A percentile compares a stretch with the other conserved stretches of the same genome.
Conservation (phyloP, 1,139 yeast genomes). For the Geotrichum reessii region DNA sequence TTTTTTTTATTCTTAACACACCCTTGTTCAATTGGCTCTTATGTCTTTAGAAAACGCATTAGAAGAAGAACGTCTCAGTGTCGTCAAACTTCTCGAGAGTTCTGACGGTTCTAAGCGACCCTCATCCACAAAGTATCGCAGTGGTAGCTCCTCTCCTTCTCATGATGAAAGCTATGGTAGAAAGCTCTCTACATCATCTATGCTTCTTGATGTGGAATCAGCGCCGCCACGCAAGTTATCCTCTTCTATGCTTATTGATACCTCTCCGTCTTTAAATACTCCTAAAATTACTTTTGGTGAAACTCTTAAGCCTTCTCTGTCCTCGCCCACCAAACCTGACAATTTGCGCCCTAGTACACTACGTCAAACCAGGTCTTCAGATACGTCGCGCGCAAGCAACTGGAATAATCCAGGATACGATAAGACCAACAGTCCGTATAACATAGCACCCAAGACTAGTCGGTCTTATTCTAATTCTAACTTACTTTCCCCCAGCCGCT, state of each 20-base stretch:
- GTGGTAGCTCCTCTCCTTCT: constrained; percentile 5
- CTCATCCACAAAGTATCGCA: constrained; percentile 4
- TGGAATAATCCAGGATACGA: not conserved
- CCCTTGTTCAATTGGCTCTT: not conserved
- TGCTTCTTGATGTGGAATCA: constrained; percentile 8
- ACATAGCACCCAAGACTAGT: not conserved
- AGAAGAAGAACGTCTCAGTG: constrained; percentile 42
- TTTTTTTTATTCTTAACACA: not conserved
- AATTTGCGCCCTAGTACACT: constrained; percentile 1
- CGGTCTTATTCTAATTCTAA: constrained; percentile 7
- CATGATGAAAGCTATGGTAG: constrained; percentile 5
- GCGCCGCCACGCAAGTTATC: not conserved
- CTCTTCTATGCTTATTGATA: constrained; percentile 6
- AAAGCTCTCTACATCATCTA: constrained; percentile 6
- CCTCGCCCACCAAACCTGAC: constrained; percentile 9
- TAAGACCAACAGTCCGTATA: not conserved
- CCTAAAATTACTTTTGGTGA: not conserved
- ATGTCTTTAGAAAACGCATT: constrained; percentile 46
- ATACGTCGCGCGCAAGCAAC: not conserved
- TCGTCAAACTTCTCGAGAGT: constrained; percentile 36
- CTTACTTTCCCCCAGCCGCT: constrained; percentile 18
- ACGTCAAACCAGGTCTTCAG: constrained; percentile 12
- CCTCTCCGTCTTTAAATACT: not conserved
- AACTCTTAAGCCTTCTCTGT: constrained; percentile 5
- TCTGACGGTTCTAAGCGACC: not conserved